Conservation (phyloP, 768 basidiomycete species). For the Daedaleopsis sinensis region DNA sequence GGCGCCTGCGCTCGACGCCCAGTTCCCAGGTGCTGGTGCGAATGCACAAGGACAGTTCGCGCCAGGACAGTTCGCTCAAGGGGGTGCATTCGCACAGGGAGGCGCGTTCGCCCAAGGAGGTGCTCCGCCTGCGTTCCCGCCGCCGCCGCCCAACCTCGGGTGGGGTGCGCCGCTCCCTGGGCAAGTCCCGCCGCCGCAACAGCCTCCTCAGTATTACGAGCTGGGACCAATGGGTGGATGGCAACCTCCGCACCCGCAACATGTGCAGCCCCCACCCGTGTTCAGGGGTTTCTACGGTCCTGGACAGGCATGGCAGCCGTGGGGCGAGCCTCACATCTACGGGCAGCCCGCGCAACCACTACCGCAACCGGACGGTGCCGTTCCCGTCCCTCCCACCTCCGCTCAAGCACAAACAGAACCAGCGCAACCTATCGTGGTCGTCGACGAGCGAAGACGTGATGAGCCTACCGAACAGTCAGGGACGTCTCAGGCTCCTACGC, state of each 20-base stretch:
- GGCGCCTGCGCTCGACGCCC: conserved; percentile 39
- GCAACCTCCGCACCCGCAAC: conserved; percentile 1
- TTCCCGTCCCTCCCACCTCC: conserved; percentile 11
- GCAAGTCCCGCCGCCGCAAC: conserved; percentile 29
- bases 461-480: neutral
- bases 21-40: conserved; percentile 23
- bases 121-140: conserved; percentile 22
- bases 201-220: neutral
- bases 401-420: conserved; percentile 12
- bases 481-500: neutral
- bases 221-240: conserved; percentile 1
- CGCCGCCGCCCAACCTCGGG: conserved; percentile 32
- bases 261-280: conserved; percentile 42
- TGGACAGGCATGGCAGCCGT: conserved; percentile 65
- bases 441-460: neutral
- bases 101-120: conserved; percentile 8
- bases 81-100: too few species aligned
- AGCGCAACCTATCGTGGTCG: neutral
- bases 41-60: conserved; percentile 24
- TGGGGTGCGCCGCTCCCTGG: conserved; percentile 22
- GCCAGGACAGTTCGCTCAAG: too few species aligned
- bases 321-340: conserved; percentile 48
- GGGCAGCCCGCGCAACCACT: conserved; percentile 19
- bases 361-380: conserved; percentile 3
- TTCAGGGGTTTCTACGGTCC: conserved; percentile 69